Evolutionary conservation across 345 rosid genomes (phyloP), one percentile per base, ranked within the genome.

Genomic region (Camelina hispida): DNA sequence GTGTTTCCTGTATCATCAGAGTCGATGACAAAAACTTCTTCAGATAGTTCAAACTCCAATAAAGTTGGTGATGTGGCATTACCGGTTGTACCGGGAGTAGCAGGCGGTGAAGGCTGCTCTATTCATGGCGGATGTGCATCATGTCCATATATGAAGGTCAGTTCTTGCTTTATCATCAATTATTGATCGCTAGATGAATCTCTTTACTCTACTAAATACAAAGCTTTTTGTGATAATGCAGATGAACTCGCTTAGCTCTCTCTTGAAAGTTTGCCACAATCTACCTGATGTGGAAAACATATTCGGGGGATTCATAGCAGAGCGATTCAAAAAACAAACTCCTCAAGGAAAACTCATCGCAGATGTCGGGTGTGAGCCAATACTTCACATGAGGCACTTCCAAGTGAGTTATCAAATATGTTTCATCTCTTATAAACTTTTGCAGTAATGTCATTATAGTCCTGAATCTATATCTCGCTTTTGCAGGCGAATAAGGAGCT

Each of bases 71-170:
- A 91, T 38, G 28, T 86, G 6, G 63, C 70, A 42, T 80, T 95
- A 82, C 87, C 96, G 23, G 83, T 95, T 72, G 83, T 92, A 66
- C 99, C 98, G 22, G 99, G 99, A 67, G 96, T 87, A 81, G 84
- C 99, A 30, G 83, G 87, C 23, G 99, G 99, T 20, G 99, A 95
- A 80, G 99, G 98, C 38, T 89, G 98, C 72, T 95, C 97, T 37
- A 83, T 92, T 46, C 93, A 95, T 48, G 99, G 99, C 3, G 96
- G 98, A 25, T 92, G 99, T 77, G 99, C 99, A 20, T 95, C 99
- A 42, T 95, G 99, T 74, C 99, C 99, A 1, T 95, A 90, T 61
- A 92, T 92, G 98, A 95, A 95, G 97, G 99, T 92, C 23, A 68
- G 82, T 64, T 4, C 62, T 62, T 68, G 4, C 34, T 47, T 68